Conservation (phyloP, 768 basidiomycete genomes). For the Macrolepiota fuliginosa region DNA sequence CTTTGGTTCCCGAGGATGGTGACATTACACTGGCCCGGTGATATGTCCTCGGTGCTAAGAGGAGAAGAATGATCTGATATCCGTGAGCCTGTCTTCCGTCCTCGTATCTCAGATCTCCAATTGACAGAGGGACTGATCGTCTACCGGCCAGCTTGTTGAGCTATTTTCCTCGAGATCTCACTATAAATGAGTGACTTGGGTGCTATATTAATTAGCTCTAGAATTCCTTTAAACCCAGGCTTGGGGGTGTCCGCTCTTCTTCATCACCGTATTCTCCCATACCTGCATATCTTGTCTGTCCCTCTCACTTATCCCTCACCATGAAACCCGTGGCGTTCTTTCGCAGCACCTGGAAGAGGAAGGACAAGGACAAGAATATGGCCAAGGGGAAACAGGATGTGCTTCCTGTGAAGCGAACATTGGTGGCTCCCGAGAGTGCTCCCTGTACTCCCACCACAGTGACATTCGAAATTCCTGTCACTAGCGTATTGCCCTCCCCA, state of each 20-base stretch:
- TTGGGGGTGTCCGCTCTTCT: not conserved
- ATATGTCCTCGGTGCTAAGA: conserved; percentile 12
- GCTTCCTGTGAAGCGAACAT: not conserved
- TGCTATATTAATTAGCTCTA: conserved; percentile 20
- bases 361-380: conserved; percentile 18
- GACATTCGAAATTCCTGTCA: conserved; percentile 1
- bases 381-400: conserved; percentile 1
- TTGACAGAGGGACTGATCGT: conserved; percentile 32
- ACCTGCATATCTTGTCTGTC: not conserved
- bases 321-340: conserved; percentile 42
- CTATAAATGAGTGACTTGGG: conserved; percentile 22
- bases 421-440: conserved; percentile 1
- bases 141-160: conserved; percentile 22
- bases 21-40: not conserved
- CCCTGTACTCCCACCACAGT: conserved; percentile 2
- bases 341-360: conserved; percentile 37
- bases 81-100: conserved; percentile 8
- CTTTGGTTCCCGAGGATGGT: not conserved
- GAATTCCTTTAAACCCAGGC: conserved; percentile 8
- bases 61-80: conserved; percentile 11
- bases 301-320: conserved; percentile 8
- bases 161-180: conserved; percentile 22
- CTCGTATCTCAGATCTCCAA: conserved; percentile 18
- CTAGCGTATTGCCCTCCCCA: not conserved
- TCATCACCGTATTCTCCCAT: conserved; percentile 5